Base-by-base conservation (phyloP, 805 yeast genomes). In the Naumovozyma baii region DNA sequence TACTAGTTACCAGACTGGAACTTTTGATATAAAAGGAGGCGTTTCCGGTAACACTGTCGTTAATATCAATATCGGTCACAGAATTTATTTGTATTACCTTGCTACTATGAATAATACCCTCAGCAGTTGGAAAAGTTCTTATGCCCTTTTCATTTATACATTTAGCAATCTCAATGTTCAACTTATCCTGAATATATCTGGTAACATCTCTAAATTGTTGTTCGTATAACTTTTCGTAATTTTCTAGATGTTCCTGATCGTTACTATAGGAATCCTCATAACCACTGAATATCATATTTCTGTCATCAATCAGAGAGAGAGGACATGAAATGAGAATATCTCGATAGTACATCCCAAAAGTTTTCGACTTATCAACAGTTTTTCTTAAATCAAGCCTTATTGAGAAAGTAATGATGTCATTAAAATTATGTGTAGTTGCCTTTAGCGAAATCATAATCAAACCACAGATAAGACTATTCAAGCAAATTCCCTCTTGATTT, bases 81-180 rank as follows among this genome's bases (percentile, higher is more conserved):
- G 57, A 61, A 41, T 54, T 51, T 12, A 57, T 48, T 37, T 50
- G 56, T 26, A 57, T 48, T 9, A 48, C 39, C 36, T 50, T 40
- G n/a, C 50, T 33, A 26, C 37, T 32, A 4, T 22, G 17, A 7
- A 39, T 26, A 36, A 39, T 22, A n/a, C n/a, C 39, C 14, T 45
- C 29, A 18, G n/a, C n/a, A 4, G 31, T 4, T 38, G 50, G 55
- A 59, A 55, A 52, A 36, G 54, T 45, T 37, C 51, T 52, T 13
- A 59, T 47, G 36, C 55, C 62, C 35, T 55, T 54, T 34, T 55
- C 62, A 36, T 51, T 50, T 22, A 47, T 45, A 54, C 56, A 55
- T 2, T 49, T 47, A 17, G 31, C 45, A 18, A 49, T 26, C 22
- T 54, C 52, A 12, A 43, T 38, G 10, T 39, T 35, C 7, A 59